These are phyloP conservation scores for Saccharomyces eubayanus DNA, from an alignment of 805 yeast genomes.

Conservation along the genomic window DNA sequence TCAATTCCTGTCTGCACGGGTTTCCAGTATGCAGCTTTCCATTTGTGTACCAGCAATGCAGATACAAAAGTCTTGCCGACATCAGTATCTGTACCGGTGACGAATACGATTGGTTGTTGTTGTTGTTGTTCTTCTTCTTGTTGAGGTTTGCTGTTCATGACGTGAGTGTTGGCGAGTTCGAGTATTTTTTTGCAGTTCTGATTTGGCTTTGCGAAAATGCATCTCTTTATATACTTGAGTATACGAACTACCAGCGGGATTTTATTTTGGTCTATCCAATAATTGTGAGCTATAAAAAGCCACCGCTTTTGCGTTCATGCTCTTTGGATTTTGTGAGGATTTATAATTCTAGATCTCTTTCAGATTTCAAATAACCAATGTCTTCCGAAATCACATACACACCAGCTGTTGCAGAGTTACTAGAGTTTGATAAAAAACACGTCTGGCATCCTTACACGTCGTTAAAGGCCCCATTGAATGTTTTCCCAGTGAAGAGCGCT, in stretches of 20 bases:
- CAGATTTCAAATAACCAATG: not conserved
- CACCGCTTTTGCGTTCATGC: not conserved
- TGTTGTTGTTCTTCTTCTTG: slow-evolving; percentile 3
- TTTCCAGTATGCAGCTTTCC: slow-evolving; percentile 29
- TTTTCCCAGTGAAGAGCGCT: slow-evolving; percentile 21
- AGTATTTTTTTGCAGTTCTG: not conserved
- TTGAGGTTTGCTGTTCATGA: not conserved
- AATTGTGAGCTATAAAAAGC: not conserved
- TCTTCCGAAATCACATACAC: not conserved
- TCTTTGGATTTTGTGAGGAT: not conserved
- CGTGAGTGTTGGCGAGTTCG: not conserved
- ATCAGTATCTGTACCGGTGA: slow-evolving; percentile 31
- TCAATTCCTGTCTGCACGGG: slow-evolving; percentile 29
- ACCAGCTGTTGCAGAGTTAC: slow-evolving; percentile 2
- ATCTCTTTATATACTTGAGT: not conserved
- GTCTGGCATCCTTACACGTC: slow-evolving; percentile 32
- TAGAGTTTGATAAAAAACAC: slow-evolving; percentile 20
- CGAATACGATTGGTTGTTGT: slow-evolving; percentile 15
- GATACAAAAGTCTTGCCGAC: slow-evolving; percentile 29
- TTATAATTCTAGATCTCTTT: not conserved
- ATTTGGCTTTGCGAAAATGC: not conserved
- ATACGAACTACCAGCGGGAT: not conserved
- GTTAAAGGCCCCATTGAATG: slow-evolving; percentile 17
- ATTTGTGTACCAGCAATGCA: slow-evolving; percentile 18
- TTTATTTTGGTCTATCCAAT: not conserved